A percentile compares a stretch with the other conserved stretches of the same genome.
These are phyloP conservation scores for Gnomoniopsis smithogilvyi DNA, from an alignment of 2,329 filamentous ascomycete species.

Conservation along the genomic window DNA sequence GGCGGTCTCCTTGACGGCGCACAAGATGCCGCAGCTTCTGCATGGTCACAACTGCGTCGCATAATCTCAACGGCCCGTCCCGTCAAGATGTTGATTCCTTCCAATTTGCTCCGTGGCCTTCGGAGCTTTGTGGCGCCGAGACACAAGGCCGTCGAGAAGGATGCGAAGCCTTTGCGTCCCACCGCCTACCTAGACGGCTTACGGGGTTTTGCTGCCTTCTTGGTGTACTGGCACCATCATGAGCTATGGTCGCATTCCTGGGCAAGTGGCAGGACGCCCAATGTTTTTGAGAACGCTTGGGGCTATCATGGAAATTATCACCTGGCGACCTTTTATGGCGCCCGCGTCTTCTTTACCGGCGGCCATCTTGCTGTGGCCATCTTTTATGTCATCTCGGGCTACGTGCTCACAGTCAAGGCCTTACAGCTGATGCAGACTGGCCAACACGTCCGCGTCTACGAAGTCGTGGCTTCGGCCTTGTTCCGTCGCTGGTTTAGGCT, in stretches of 20 bases:
- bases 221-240: slow-evolving; percentile 11
- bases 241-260: slow-evolving; percentile 2
- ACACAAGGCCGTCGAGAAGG: slow-evolving; percentile 9
- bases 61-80: not conserved
- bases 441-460: slow-evolving; percentile 1
- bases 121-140: not conserved
- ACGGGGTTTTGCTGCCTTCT: slow-evolving; percentile 5
- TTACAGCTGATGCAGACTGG: not conserved
- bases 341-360: slow-evolving; percentile 7
- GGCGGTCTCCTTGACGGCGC: slow-evolving; percentile 7
- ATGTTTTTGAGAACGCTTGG: slow-evolving; percentile 4
- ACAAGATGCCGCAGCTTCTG: not conserved
- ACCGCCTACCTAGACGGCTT: slow-evolving; percentile 10
- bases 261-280: not conserved
- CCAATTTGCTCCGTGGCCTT: not conserved
- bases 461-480: slow-evolving; percentile 2
- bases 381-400: slow-evolving; percentile 12
- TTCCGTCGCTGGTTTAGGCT: slow-evolving; percentile 10
- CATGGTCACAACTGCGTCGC: not conserved
- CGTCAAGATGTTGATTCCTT: slow-evolving; percentile 3
- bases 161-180: slow-evolving; percentile 4
- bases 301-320: not conserved
- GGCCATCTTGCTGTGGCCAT: slow-evolving; percentile 8
- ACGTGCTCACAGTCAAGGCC: slow-evolving; percentile 7
- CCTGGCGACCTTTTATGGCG: slow-evolving; percentile 3